Base-by-base conservation (phyloP, 306 rosid genomes). In the Prunus davidiana region DNA sequence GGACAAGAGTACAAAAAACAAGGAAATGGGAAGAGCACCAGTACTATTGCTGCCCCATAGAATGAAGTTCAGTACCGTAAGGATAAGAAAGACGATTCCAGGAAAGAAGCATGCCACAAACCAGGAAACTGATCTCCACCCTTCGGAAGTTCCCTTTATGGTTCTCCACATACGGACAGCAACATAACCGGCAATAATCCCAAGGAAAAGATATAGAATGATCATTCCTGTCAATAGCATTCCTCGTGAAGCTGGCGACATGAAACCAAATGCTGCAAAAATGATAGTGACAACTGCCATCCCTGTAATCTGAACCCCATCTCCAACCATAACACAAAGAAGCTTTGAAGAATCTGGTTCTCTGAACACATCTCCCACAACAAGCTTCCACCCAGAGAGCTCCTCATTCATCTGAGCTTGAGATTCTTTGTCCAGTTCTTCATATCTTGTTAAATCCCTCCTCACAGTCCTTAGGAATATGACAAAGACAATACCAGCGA, bases 371-470 rank as follows among this genome's bases (percentile, higher is more conserved):
- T 93, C 98, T 46, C 98, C 98, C 75, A 93, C 98, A 79, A 93
- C 98, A 84, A 93, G 97, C 83, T 93, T 93, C 97, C 98, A 93
- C 76, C 98, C 98, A 27, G 98, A 93, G 79, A 93, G 98, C 87
- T 93, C 98, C 82, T 93, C 98, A 46, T 91, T 93, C 96, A 93
- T 93, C 82, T 93, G 97, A 28, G 94, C 98, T 83, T 93, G 98
- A 64, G 98, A 75, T 82, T 93, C 98, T 83, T 93, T 93, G 87
- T 93, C 97, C 87, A 93, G 80, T 73, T 93, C 98, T 80, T 93
- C 98, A 71, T 94, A 94, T 89, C 90, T 89, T 61, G 98, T 92
- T 83, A 94, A 84, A 78, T 94, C 98, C 86, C 98, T 90, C 80
- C 98, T 91, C 80, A 94, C 96, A 0, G 98, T 94, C 84, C 96